Conservation (phyloP, 805 yeast genomes). For the Lipomyces sp. region DNA sequence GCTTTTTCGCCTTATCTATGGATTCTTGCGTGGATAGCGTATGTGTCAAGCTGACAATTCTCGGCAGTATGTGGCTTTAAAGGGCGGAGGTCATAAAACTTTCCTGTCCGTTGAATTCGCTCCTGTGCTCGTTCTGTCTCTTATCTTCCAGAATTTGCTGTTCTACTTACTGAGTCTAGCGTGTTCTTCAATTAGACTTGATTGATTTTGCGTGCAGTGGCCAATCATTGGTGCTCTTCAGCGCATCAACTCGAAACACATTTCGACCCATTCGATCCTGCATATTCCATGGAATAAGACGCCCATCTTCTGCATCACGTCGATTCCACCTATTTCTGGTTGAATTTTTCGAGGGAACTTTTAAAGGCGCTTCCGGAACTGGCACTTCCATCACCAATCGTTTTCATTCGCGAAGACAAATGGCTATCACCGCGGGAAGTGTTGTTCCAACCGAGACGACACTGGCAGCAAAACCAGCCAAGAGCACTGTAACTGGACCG, state of each 20-base stretch:
- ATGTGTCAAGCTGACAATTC: neutral
- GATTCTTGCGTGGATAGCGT: neutral
- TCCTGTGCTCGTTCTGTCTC: neutral
- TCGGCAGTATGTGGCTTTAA: neutral
- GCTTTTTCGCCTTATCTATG: neutral
- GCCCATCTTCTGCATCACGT: neutral
- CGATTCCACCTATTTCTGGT: neutral
- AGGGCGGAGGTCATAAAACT: neutral
- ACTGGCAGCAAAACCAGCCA: neutral
- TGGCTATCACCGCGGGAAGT: neutral
- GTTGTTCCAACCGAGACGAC: neutral
- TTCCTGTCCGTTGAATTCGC: neutral
- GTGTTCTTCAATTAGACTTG: neutral
- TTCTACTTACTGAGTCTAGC: neutral
- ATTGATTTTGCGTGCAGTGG: neutral
- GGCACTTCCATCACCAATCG: neutral
- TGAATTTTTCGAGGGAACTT: neutral
- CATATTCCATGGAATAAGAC: neutral
- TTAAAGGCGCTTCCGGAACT: neutral
- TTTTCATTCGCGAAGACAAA: neutral
- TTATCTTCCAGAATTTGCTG: neutral
- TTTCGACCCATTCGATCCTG: neutral
- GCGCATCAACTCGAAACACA: conserved; percentile 1
- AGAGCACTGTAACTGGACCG: neutral
- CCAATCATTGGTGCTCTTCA: neutral